Conservation (phyloP, 805 yeast species). For the Monosporozyma siamensis region DNA sequence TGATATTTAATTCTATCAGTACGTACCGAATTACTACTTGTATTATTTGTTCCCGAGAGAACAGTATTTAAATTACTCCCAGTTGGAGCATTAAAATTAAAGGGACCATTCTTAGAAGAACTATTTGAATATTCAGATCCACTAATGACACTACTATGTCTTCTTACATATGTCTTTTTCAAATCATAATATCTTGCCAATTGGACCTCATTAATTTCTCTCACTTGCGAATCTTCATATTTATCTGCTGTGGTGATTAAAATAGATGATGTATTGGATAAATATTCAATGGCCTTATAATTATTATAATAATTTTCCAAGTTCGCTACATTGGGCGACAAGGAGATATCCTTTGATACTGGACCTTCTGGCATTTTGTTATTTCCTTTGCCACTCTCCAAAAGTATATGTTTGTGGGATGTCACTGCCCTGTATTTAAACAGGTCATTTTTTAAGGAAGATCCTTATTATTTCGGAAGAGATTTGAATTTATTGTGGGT, state of each 20-base stretch:
- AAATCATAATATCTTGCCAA: slow-evolving; percentile 3
- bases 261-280: slow-evolving; percentile 2
- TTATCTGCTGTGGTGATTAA: slow-evolving; percentile 4
- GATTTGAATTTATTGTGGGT: background rate
- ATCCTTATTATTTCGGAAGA: background rate
- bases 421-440: background rate
- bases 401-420: background rate
- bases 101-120: background rate
- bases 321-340: background rate
- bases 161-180: background rate
- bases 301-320: slow-evolving; percentile 1
- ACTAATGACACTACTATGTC: slow-evolving; percentile 4
- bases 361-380: background rate
- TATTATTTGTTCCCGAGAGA: background rate
- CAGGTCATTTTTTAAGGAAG: too few relatives aligned
- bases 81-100: background rate
- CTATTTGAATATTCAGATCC: background rate
- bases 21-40: slow-evolving; percentile 1
- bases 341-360: background rate
- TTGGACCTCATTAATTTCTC: slow-evolving; percentile 1
- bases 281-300: background rate
- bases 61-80: background rate
- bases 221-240: slow-evolving; percentile 1
- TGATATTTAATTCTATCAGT: slow-evolving; percentile 11
- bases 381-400: too few relatives aligned